These are phyloP conservation scores for Isatis tinctoria DNA, from an alignment of 345 rosid species.

Conservation along the genomic window DNA sequence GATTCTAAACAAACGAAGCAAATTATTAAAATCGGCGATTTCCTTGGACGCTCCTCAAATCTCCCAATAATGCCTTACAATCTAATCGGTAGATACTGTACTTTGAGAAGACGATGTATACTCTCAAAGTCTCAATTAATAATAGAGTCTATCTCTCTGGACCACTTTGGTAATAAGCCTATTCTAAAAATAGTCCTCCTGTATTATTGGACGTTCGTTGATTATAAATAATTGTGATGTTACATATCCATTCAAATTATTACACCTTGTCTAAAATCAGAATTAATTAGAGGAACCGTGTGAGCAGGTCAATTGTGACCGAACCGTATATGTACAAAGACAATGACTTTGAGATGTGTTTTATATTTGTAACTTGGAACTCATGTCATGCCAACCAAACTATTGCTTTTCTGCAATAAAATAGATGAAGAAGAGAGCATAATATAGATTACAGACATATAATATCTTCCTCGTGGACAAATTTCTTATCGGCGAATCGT, in stretches of 20 bases:
- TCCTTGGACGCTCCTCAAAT: neutral
- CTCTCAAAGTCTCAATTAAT: slow-evolving; percentile 5
- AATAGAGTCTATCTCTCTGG: neutral
- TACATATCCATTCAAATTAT: neutral
- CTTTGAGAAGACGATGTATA: neutral
- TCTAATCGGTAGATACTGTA: neutral
- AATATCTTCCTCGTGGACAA: slow-evolving; percentile 21
- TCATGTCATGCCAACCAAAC: slow-evolving; percentile 11
- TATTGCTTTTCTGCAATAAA: neutral
- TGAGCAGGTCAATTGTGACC: neutral
- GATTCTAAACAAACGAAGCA: neutral
- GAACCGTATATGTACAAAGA: neutral
- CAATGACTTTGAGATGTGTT: neutral
- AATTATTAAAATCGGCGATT: neutral
- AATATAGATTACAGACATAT: neutral
- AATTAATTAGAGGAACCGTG: neutral
- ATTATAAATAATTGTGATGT: neutral
- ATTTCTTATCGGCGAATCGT: neutral
- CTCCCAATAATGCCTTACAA: neutral
- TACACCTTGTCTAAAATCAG: slow-evolving; percentile 1
- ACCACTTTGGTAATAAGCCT: neutral
- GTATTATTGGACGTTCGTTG: neutral
- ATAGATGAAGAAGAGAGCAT: neutral
- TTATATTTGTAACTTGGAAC: neutral
- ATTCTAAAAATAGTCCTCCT: neutral